Base-by-base conservation (phyloP, 768 basidiomycete genomes). In the Mycena indigotica region DNA sequence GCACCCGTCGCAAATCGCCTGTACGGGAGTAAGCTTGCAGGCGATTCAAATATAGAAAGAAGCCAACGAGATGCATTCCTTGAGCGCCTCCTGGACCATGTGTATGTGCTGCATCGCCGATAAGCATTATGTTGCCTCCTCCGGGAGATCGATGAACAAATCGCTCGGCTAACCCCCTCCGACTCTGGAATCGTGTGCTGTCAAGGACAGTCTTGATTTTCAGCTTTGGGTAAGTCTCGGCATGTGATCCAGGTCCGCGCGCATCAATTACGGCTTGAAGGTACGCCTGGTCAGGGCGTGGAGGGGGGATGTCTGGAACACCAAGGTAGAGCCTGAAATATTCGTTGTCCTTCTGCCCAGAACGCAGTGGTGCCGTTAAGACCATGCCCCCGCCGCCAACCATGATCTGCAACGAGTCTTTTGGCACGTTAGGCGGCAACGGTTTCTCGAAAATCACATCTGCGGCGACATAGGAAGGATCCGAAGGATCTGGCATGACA, bases 1-100 rank as follows among this genome's bases (percentile, higher is more conserved):
- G 17, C 74, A 50, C 2, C 70, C 52, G 52, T 58, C 57, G 26
- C 51, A 41, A 6, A 58, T 48, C n/a, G n/a, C n/a, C n/a, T n/a
- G n/a, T n/a, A n/a, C n/a, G n/a, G n/a, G n/a, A n/a, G n/a, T n/a
- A n/a, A n/a, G n/a, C n/a, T n/a, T n/a, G n/a, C n/a, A n/a, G n/a
- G n/a, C n/a, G n/a, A n/a, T n/a, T n/a, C n/a, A n/a, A n/a, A n/a
- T n/a, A n/a, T n/a, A n/a, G n/a, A n/a, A n/a, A n/a, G n/a, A n/a
- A n/a, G n/a, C n/a, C n/a, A 5, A 29, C 39, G n/a, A 52, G 25
- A 28, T 58, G 53, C 51, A 58, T 44, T 1, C 57, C 57, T 40
- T 58, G 57, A n/a, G 52, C 57, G 44, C 57, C 57, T 13, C 52
- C 52, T 12, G 57, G 57, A 19, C 38, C 39, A 45, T 58, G 57